phyloP scores from a whole-genome alignment of 306 rosid genomes.

The Dalbergia cultrata region DNA sequence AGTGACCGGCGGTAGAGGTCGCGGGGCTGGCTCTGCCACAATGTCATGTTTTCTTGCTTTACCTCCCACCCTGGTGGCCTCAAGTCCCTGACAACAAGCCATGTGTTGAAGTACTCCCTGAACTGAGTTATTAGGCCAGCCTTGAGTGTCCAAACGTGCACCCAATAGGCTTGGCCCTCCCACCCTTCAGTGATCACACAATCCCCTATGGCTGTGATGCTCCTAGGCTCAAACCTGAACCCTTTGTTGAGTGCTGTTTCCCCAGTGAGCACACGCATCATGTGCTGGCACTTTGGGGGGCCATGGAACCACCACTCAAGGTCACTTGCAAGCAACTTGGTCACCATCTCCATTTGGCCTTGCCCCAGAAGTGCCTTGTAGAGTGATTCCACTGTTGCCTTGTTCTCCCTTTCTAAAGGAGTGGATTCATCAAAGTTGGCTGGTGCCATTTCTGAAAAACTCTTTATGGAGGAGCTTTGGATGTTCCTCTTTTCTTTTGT shows the following conservation, averaged over 20 bases:
- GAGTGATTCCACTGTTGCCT: constrained; percentile 61
- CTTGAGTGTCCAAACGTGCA: constrained; percentile 85
- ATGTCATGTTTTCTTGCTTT: constrained; percentile 47
- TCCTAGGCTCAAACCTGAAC: constrained; percentile 81
- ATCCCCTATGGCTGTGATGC: constrained; percentile 61
- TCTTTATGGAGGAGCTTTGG: background rate
- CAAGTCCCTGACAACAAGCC: constrained; percentile 86
- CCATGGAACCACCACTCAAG: constrained; percentile 99
- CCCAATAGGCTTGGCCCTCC: constrained; percentile 94
- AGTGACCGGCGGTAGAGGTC: constrained; percentile 74
- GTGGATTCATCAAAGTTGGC: background rate
- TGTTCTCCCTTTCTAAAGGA: constrained; percentile 54
- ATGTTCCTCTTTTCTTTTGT: background rate
- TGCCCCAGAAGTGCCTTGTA: constrained; percentile 69
- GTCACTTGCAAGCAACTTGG: constrained; percentile 69
- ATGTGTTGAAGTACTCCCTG: constrained; percentile 92
- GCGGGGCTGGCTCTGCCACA: constrained; percentile 93
- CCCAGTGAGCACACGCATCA: constrained; percentile 90
- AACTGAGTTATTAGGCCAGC: constrained; percentile 73
- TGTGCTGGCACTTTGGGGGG: constrained; percentile 89
- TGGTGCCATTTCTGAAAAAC: background rate
- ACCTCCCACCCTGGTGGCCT: constrained; percentile 60
- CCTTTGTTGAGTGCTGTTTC: constrained; percentile 54
- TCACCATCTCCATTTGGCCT: constrained; percentile 53
- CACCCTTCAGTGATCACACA: constrained; percentile 82